phyloP scores from a whole-genome alignment of 139 green algal species.

The Picochlorum sp. region DNA sequence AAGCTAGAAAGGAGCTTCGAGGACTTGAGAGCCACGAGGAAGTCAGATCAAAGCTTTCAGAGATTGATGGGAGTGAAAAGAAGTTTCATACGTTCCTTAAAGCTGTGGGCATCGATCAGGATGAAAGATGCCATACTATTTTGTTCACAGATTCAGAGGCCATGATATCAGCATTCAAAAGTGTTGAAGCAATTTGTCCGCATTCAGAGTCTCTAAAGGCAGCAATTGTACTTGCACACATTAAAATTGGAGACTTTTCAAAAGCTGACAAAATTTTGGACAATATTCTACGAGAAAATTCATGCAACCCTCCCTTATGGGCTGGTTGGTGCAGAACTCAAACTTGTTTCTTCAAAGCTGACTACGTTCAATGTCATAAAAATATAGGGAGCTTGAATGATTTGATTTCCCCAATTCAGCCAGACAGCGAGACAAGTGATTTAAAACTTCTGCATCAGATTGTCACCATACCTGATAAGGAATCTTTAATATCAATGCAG shows the following conservation, averaged over 20 bases:
- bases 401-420: too few relatives aligned
- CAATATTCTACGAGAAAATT: background rate
- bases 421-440: too few relatives aligned
- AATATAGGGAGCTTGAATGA: conserved; percentile 1
- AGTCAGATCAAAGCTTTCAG: background rate
- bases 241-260: background rate
- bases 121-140: conserved; percentile 5
- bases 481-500: too few relatives aligned
- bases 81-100: background rate
- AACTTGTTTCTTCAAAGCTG: conserved; percentile 15
- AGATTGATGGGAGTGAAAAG: background rate
- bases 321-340: conserved; percentile 17
- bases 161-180: conserved; percentile 3
- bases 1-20: conserved; percentile 14
- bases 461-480: too few relatives aligned
- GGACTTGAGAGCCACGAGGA: background rate
- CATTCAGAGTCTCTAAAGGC: background rate
- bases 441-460: too few relatives aligned
- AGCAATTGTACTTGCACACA: background rate
- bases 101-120: background rate
- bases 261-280: conserved; percentile 1
- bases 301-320: conserved; percentile 4
- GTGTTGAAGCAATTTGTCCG: background rate
- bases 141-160: background rate
- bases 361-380: background rate